These are phyloP conservation scores for Suhomyces pyralidae DNA, from an alignment of 805 yeast species.

Conservation along the genomic window DNA sequence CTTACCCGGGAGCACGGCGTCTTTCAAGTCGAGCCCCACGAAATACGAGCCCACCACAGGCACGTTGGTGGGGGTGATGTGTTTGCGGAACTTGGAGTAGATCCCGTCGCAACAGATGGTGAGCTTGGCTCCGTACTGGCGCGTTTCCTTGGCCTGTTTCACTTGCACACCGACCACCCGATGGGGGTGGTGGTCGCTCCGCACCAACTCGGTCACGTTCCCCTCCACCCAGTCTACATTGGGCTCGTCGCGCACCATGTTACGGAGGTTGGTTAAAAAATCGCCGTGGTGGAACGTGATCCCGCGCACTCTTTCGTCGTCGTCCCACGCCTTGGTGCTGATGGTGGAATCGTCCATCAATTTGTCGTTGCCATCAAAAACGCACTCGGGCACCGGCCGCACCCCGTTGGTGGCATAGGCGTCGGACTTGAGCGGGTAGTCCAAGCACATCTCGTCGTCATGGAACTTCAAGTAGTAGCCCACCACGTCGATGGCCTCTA, in stretches of 20 bases:
- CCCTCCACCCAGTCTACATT: slow-evolving; percentile 82
- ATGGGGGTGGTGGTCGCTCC: slow-evolving; percentile 42
- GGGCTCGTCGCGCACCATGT: slow-evolving; percentile 61
- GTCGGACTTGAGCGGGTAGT: slow-evolving; percentile 63
- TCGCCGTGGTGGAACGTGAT: slow-evolving; percentile 92
- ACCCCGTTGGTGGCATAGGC: slow-evolving; percentile 42
- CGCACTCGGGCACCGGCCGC: slow-evolving; percentile 53
- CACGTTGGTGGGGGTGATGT: slow-evolving; percentile 54
- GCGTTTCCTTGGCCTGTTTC: slow-evolving; percentile 27
- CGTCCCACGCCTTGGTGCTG: slow-evolving; percentile 52
- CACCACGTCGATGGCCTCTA: slow-evolving; percentile 70
- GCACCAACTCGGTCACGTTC: slow-evolving; percentile 66
- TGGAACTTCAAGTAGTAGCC: slow-evolving; percentile 81
- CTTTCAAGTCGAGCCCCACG: slow-evolving; percentile 71
- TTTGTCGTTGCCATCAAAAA: slow-evolving; percentile 58
- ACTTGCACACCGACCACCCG: slow-evolving; percentile 77
- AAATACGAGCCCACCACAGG: slow-evolving; percentile 81
- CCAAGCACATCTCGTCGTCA: slow-evolving; percentile 54
- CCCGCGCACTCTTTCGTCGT: slow-evolving; percentile 59
- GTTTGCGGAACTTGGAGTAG: slow-evolving; percentile 85
- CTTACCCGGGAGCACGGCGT: slow-evolving; percentile 73
- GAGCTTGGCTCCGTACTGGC: slow-evolving; percentile 52
- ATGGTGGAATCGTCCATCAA: slow-evolving; percentile 47
- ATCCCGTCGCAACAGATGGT: slow-evolving; percentile 91
- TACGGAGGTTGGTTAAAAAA: slow-evolving; percentile 73